These are phyloP conservation scores for Neurospora africana DNA, from an alignment of 495 filamentous ascomycete genomes.

Conservation along the genomic window DNA sequence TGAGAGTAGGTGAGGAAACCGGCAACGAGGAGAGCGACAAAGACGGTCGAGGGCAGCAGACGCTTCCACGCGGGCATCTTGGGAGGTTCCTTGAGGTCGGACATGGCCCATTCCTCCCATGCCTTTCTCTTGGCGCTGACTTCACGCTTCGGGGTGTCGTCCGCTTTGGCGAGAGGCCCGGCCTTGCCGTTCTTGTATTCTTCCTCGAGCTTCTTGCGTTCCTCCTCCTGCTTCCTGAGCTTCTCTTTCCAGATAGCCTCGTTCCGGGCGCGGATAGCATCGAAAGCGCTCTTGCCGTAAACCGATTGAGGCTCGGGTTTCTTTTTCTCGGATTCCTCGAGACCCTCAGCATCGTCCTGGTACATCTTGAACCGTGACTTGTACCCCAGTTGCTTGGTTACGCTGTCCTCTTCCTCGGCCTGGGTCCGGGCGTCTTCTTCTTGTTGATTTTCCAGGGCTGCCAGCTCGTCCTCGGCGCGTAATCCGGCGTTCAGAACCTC, in stretches of 20 bases:
- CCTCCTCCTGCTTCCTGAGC: constrained; percentile 37
- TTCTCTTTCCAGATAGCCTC: constrained; percentile 36
- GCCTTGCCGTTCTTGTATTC: constrained; percentile 36
- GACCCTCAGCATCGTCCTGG: constrained; percentile 12
- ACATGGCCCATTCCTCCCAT: constrained; percentile 25
- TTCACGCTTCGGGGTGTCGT: constrained; percentile 15
- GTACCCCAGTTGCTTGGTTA: constrained; percentile 24
- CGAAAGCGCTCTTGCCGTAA: constrained; percentile 39
- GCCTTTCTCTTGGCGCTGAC: constrained; percentile 28
- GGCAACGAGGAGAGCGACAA: constrained; percentile 42
- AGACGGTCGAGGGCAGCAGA: constrained; percentile 51
- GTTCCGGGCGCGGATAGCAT: constrained; percentile 37
- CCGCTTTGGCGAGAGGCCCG: constrained; percentile 39
- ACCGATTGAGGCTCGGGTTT: constrained; percentile 4
- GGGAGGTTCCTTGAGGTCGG: constrained; percentile 35
- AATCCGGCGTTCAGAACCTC: constrained; percentile 53
- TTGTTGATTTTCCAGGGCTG: constrained; percentile 50
- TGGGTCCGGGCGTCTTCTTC: constrained; percentile 21
- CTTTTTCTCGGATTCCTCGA: constrained; percentile 3
- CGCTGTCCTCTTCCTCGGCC: constrained; percentile 3
- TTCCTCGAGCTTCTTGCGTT: constrained; percentile 37
- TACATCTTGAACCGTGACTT: constrained; percentile 11
- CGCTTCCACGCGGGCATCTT: constrained; percentile 44
- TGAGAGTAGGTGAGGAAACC: constrained; percentile 44
- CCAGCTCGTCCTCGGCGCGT: constrained; percentile 47